These are phyloP conservation scores for Nothophaeocryptopus gaeumannii DNA, from an alignment of 2,329 filamentous ascomycete species.

Conservation along the genomic window DNA sequence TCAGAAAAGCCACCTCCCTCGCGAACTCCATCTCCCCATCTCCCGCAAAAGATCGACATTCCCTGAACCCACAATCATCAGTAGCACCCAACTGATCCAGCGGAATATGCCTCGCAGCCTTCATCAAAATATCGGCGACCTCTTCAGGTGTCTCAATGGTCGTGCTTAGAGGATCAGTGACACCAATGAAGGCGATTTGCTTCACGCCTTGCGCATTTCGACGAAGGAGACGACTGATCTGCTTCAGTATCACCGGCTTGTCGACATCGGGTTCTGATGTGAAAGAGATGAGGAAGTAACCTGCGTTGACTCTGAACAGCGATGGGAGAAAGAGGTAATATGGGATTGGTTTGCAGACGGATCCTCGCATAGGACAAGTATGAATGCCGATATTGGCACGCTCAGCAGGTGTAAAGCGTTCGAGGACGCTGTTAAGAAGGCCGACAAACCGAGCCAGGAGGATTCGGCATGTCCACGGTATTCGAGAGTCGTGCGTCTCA, in stretches of 20 bases:
- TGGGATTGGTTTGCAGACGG: neutral
- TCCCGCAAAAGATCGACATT: neutral
- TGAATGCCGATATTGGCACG: constrained; percentile 5
- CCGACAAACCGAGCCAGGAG: neutral
- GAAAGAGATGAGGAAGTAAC: constrained; percentile 4
- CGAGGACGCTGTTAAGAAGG: constrained; percentile 5
- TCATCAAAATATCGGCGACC: neutral
- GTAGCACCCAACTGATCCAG: constrained; percentile 4
- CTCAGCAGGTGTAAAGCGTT: constrained; percentile 5
- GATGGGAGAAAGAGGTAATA: constrained; percentile 1
- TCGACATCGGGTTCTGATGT: neutral
- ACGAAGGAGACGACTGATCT: neutral
- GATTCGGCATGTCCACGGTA: constrained; percentile 1
- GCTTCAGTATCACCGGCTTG: neutral
- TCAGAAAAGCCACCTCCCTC: constrained; percentile 3
- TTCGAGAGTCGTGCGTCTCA: constrained; percentile 2
- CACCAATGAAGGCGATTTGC: constrained; percentile 5
- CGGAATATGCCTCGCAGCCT: constrained; percentile 2
- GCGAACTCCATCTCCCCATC: constrained; percentile 1
- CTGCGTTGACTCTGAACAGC: constrained; percentile 6
- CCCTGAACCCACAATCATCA: neutral
- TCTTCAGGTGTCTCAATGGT: constrained; percentile 5
- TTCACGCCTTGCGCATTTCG: constrained; percentile 6
- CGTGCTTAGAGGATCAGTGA: neutral
- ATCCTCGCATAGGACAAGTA: neutral